These are phyloP conservation scores for Diplodia seriata DNA, from an alignment of 2,329 filamentous ascomycete genomes.

Conservation along the genomic window DNA sequence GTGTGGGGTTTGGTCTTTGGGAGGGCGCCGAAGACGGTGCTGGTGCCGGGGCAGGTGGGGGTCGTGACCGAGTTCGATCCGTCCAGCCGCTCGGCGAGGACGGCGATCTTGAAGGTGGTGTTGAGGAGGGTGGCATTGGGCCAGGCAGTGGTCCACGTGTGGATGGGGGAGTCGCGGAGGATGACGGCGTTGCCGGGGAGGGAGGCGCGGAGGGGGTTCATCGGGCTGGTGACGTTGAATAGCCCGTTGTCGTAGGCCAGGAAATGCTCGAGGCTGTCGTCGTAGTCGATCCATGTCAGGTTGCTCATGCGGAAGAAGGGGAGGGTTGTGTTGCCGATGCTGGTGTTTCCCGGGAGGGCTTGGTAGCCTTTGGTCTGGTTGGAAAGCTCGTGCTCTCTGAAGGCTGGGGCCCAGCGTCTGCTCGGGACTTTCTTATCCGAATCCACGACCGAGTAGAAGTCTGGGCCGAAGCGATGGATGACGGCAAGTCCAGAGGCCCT, in stretches of 20 bases:
- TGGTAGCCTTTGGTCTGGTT: conserved; percentile 19
- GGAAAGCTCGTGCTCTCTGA: conserved; percentile 15
- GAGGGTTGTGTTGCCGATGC: conserved; percentile 11
- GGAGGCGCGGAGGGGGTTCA: conserved; percentile 17
- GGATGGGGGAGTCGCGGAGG: neutral
- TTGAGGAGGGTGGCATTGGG: neutral
- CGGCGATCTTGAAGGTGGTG: conserved; percentile 12
- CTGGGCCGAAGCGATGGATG: conserved; percentile 18
- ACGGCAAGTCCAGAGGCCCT: conserved; percentile 24
- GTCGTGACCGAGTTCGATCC: neutral
- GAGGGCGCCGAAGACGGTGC: conserved; percentile 16
- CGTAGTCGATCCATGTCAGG: conserved; percentile 24
- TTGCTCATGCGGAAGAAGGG: conserved; percentile 25
- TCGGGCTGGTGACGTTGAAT: conserved; percentile 19
- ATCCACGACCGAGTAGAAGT: conserved; percentile 18
- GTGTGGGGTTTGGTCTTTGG: conserved; percentile 9
- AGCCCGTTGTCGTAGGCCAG: conserved; percentile 21
- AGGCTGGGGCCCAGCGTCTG: conserved; percentile 19
- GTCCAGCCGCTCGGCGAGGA: neutral
- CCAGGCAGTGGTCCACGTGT: conserved; percentile 11
- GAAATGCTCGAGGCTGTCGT: conserved; percentile 5
- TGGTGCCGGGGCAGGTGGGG: neutral
- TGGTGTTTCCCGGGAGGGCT: conserved; percentile 12
- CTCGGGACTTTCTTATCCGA: conserved; percentile 6
- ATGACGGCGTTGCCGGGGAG: conserved; percentile 18